A percentile compares a stretch with the other conserved stretches of the same genome.
Evolutionary conservation across 1,139 yeast species (phyloP).

Genomic region (Keqinozyma sinolaborantium): DNA sequence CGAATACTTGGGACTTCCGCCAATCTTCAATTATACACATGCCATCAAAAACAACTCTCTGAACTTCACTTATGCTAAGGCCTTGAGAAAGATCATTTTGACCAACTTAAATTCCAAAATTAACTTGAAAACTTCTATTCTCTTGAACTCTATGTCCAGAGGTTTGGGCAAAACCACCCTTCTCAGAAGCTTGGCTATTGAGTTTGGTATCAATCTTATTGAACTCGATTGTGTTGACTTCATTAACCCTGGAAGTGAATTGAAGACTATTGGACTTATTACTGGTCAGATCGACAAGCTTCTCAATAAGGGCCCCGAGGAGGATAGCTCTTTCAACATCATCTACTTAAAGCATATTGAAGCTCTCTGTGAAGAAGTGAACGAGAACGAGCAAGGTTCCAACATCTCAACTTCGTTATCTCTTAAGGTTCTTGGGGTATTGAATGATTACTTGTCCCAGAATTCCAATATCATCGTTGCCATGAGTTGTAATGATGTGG

Average conservation of each 20-base stretch:
- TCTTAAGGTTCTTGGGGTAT: constrained; percentile 55
- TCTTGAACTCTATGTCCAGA: constrained; percentile 66
- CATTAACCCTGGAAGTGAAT: constrained; percentile 67
- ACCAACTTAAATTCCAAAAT: constrained; percentile 38
- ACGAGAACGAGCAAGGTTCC: constrained; percentile 59
- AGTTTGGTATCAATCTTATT: constrained; percentile 65
- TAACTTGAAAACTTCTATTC: constrained; percentile 55
- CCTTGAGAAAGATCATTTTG: constrained; percentile 47
- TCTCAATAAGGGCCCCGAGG: constrained; percentile 17
- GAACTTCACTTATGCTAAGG: constrained; percentile 48
- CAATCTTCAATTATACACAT: constrained; percentile 29
- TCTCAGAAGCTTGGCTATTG: constrained; percentile 51
- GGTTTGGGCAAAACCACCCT: constrained; percentile 78
- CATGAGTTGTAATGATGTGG: constrained; percentile 71
- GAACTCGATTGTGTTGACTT: constrained; percentile 67
- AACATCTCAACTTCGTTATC: constrained; percentile 52
- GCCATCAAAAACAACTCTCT: constrained; percentile 8
- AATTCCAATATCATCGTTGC: constrained; percentile 48
- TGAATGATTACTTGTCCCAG: constrained; percentile 49
- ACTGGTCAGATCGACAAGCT: constrained; percentile 71
- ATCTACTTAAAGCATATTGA: constrained; percentile 74
- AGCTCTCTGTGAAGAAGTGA: constrained; percentile 63
- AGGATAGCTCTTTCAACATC: constrained; percentile 31
- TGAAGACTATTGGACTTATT: constrained; percentile 75
- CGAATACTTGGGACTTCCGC: constrained; percentile 42